Percentiles rank a stretch among this genome's conserved stretches.
Conservation (phyloP, 2,329 filamentous ascomycete species). For the Nakataea oryzae region DNA sequence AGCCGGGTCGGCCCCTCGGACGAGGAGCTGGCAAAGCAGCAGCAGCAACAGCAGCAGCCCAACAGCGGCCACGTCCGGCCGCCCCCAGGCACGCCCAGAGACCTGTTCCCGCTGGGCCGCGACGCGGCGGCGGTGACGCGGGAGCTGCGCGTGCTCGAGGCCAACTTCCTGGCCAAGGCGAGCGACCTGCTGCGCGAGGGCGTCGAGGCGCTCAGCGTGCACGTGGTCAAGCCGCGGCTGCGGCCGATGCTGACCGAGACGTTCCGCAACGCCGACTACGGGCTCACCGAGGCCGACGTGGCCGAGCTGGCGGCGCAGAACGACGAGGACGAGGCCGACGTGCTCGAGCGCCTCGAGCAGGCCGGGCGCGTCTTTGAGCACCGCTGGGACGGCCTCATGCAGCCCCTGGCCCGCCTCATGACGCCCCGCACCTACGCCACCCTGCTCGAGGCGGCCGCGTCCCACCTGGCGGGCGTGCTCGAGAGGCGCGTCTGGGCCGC, state of each 20-base stretch:
- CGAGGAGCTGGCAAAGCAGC: conserved; percentile 19
- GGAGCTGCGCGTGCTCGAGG: conserved; percentile 57
- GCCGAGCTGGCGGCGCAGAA: conserved; percentile 42
- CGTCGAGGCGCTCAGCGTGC: conserved; percentile 74
- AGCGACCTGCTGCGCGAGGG: conserved; percentile 76
- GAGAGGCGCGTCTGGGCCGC: conserved; percentile 83
- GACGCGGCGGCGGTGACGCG: conserved; percentile 62
- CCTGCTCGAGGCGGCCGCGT: conserved; percentile 64
- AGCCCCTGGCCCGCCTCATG: conserved; percentile 75
- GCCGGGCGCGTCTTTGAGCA: conserved; percentile 73
- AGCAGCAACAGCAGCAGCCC: conserved; percentile 6
- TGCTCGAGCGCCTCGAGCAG: conserved; percentile 44
- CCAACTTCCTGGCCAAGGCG: conserved; percentile 66
- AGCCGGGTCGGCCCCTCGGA: conserved; percentile 44
- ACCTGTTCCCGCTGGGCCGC: conserved; percentile 70
- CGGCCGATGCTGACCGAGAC: conserved; percentile 77
- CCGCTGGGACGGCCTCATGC: conserved; percentile 77
- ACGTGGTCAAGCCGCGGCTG: conserved; percentile 76
- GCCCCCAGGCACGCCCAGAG: conserved; percentile 32
- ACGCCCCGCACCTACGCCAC: conserved; percentile 65
- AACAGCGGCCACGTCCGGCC: background rate
- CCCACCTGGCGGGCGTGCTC: conserved; percentile 65
- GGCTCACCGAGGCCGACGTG: conserved; percentile 52
- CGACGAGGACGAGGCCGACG: conserved; percentile 30
- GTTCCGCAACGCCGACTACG: conserved; percentile 88